Conservation (phyloP, 2,329 filamentous ascomycete genomes). For the Fusarium equiseti region DNA sequence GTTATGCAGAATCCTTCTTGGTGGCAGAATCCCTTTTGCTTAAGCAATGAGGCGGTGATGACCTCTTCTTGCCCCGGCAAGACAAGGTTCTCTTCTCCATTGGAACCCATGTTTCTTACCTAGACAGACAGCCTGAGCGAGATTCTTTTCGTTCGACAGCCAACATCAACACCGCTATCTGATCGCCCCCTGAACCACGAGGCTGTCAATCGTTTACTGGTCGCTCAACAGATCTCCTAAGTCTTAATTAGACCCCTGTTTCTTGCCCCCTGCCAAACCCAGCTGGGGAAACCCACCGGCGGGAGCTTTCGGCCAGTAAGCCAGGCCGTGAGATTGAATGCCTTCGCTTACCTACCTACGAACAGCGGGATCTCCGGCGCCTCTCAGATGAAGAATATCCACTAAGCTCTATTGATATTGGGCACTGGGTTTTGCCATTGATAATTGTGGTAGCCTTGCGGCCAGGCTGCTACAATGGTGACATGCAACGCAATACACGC, state of each 20-base stretch:
- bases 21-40: conserved; percentile 10
- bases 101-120: background rate
- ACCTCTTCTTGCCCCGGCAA: conserved; percentile 3
- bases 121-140: background rate
- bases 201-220: conserved; percentile 19
- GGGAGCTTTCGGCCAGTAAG: conserved; percentile 39
- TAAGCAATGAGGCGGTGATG: conserved; percentile 25
- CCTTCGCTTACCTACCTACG: conserved; percentile 29
- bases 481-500: conserved; percentile 27
- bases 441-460: conserved; percentile 39
- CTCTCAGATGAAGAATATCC: conserved; percentile 36
- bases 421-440: conserved; percentile 10
- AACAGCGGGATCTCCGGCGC: conserved; percentile 37
- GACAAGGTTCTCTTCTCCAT: background rate
- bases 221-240: conserved; percentile 40
- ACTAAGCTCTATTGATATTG: conserved; percentile 38
- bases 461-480: conserved; percentile 35
- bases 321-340: conserved; percentile 32
- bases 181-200: conserved; percentile 23
- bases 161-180: conserved; percentile 22
- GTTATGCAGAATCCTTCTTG: conserved; percentile 5
- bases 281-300: conserved; percentile 41
- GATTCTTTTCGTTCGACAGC: background rate
- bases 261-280: conserved; percentile 33
- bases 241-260: conserved; percentile 36